Evolutionary conservation across 2,329 filamentous ascomycete genomes (phyloP), one percentile per base, ranked within the genome.

Genomic region (Cercospora sp.): DNA sequence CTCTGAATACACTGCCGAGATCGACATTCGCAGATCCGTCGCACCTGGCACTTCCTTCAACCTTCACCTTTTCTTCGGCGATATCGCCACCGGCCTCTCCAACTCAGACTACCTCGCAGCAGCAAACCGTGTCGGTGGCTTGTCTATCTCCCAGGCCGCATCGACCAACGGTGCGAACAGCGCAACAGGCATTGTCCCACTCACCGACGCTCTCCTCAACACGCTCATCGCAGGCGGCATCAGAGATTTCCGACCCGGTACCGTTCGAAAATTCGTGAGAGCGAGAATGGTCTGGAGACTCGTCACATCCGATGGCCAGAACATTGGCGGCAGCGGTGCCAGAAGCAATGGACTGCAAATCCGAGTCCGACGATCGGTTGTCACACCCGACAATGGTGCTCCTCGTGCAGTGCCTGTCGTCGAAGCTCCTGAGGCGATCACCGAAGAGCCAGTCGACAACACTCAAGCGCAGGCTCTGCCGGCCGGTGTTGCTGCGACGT

Each of bases 161-260:
- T 61, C 61, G 1, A 55, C 53, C 18, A 60, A 37, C 57, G 34
- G 26, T 5, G 55, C 37, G 16, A 68, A 32, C 34, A 28, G 40
- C 6, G 66, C 62, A 8, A 45, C 53, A 8, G 66, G 66, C 51
- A 53, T 68, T 9, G 66, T 65, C 1, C 40, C 61, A 3, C 40
- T 68, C 40, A 68, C 66, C 3, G 66, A 68, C 34, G 66, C 66
- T n/a, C 61, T 68, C 26, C 66, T 68, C 18, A 68, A 68, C n/a
- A 61, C 55, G 1, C 55, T 68, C 24, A 61, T 68, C 21, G 43
- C 55, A n/a, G 66, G 66, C 32, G 63, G 61, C 10, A 61, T 68
- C 43, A 55, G 59, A 34, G 66, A 68, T 34, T 13, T 68, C 12
- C 61, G 34, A 55, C 66, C 66, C 8, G 12, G 21, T 9, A 68